Evolutionary conservation across 352 stramenopile genomes (phyloP).

Genomic region (Elongisporangium senticosum): DNA sequence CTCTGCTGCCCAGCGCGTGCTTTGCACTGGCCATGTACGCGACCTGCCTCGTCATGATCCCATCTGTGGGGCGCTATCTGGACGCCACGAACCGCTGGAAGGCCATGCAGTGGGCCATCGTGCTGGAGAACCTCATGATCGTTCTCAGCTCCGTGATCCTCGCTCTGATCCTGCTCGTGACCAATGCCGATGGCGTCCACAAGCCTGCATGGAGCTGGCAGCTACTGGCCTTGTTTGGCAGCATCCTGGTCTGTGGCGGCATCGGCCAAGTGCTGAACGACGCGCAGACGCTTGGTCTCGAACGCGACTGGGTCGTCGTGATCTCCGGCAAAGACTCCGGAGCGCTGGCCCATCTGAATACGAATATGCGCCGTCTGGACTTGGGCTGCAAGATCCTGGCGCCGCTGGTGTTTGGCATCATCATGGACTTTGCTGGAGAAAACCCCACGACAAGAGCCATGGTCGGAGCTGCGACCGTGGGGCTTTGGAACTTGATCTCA

Average conservation of each 20-base stretch:
- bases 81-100: constrained; percentile 64
- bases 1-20: constrained; percentile 61
- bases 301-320: constrained; percentile 87
- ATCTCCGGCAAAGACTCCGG: constrained; percentile 42
- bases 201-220: constrained; percentile 48
- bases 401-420: constrained; percentile 68
- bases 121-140: constrained; percentile 78
- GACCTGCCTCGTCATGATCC: constrained; percentile 65
- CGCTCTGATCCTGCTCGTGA: constrained; percentile 54
- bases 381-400: constrained; percentile 73
- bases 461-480: constrained; percentile 55
- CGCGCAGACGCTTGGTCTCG: constrained; percentile 68
- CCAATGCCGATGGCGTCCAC: constrained; percentile 49
- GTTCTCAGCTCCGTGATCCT: constrained; percentile 57
- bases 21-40: constrained; percentile 77
- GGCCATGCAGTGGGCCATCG: constrained; percentile 63
- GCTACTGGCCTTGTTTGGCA: constrained; percentile 37
- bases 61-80: constrained; percentile 52
- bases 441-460: constrained; percentile 58
- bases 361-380: constrained; percentile 76
- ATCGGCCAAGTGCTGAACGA: constrained; percentile 73
- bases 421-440: constrained; percentile 69
- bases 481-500: constrained; percentile 77
- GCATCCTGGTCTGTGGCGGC: constrained; percentile 58
- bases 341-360: constrained; percentile 64